A percentile compares a stretch with the other conserved stretches of the same genome.
Evolutionary conservation across 306 rosid species (phyloP).

Genomic region (Delonix regia): DNA sequence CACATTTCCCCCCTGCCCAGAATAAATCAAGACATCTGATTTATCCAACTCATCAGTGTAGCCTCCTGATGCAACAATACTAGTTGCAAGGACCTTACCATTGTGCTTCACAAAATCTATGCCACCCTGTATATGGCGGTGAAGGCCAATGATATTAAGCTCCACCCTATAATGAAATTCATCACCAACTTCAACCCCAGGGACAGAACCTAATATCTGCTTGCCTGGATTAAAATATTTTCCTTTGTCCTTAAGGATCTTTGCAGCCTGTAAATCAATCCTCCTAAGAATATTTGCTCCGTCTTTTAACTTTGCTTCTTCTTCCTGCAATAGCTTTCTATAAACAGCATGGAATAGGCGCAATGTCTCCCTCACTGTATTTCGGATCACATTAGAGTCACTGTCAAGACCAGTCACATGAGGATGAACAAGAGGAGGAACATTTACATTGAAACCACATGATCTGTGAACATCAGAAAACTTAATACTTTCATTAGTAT

Average conservation of each 20-base stretch:
- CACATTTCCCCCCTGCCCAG: constrained; percentile 69
- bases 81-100: constrained; percentile 55
- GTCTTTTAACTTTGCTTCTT: constrained; percentile 51
- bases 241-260: constrained; percentile 46
- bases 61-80: constrained; percentile 63
- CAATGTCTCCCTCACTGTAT: constrained; percentile 63
- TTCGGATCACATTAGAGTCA: constrained; percentile 45
- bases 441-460: constrained; percentile 29
- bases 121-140: constrained; percentile 55
- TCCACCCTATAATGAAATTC: constrained; percentile 68
- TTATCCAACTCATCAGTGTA: constrained; percentile 52
- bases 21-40: constrained; percentile 61
- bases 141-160: constrained; percentile 64
- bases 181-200: constrained; percentile 76
- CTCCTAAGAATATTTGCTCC: constrained; percentile 41
- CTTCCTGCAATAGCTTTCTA: constrained; percentile 66
- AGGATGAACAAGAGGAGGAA: constrained; percentile 44
- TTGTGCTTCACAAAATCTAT: constrained; percentile 55
- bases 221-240: constrained; percentile 57
- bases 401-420: constrained; percentile 13
- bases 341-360: constrained; percentile 57
- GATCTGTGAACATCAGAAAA: constrained; percentile 14
- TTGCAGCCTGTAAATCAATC: constrained; percentile 50
- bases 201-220: constrained; percentile 63
- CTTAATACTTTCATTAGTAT: not conserved